Base-by-base conservation (phyloP, 768 basidiomycete species). In the Fibroporia radiculosa region DNA sequence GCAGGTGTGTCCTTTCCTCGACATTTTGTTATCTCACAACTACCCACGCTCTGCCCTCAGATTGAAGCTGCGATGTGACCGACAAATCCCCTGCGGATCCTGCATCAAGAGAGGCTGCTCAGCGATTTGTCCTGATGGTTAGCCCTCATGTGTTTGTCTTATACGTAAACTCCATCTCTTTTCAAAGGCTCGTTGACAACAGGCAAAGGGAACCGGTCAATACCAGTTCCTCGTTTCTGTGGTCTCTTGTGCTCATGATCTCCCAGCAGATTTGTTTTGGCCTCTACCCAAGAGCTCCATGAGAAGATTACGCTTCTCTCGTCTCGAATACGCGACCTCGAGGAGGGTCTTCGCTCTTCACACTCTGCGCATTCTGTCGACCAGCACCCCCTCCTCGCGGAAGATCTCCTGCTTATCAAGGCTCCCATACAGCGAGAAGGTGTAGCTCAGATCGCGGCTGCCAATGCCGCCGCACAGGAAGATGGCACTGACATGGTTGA, bases 81-180 rank as follows among this genome's bases (percentile, higher is more conserved):
- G 86, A 54, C 72, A 71, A 23, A 70, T 87, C 53, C 86, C 86
- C 8, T 89, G 86, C 55, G 75, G 82, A 51, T 86, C 84, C 1
- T 89, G 86, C 55, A 75, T 87, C 18, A 90, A 89, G 63, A 74
- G 83, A 50, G 84, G 83, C 11, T 85, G 83, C 56, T 81, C 79
- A 40, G 80, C 84, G 45, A 88, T 90, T 50, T 90, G 86, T 61
- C 86, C 86, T 40, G 86, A 89, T 72, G 73, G 80, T 78, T 49
- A 49, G 65, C 48, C 33, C 45, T 42, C 44, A n/a, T 25, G 46
- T 46, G 39, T 29, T 34, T 43, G 33, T 37, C 29, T 41, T 36
- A 16, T 20, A 27, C 16, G 24, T 36, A 44, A 32, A 33, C 45
- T 34, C 40, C 25, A 47, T 37, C 42, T 22, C 44, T 42, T 43